phyloP scores from a whole-genome alignment of 2,329 filamentous ascomycete genomes.

The Ophiostoma sp. region DNA sequence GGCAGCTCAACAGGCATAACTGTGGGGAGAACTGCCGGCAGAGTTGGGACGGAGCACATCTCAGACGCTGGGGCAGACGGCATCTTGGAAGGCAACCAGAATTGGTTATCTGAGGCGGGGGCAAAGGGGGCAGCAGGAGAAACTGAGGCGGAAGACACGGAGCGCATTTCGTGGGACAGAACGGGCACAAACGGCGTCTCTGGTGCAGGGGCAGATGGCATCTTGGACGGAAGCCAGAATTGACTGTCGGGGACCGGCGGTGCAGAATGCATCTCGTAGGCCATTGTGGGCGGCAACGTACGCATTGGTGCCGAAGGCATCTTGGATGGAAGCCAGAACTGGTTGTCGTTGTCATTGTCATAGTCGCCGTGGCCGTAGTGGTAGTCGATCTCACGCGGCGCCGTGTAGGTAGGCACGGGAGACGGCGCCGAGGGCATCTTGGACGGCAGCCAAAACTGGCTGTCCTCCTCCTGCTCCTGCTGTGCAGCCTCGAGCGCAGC shows the following conservation, averaged over 20 bases:
- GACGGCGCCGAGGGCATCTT: not conserved
- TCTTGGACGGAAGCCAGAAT: constrained; percentile 11
- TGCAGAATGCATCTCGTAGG: not conserved
- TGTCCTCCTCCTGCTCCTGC: not conserved
- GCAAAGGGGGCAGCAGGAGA: not conserved
- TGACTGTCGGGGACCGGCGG: not conserved
- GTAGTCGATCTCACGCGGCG: not conserved
- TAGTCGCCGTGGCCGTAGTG: not conserved
- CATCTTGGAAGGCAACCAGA: constrained; percentile 5
- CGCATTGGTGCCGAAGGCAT: constrained; percentile 6
- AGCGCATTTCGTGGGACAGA: not conserved
- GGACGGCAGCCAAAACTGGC: constrained; percentile 9
- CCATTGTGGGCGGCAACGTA: not conserved
- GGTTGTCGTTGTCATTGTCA: not conserved
- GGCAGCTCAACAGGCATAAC: not conserved
- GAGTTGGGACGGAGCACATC: not conserved
- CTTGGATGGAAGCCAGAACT: constrained; percentile 10
- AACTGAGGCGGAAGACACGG: not conserved
- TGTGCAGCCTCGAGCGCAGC: not conserved
- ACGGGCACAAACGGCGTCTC: not conserved
- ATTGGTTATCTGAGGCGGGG: not conserved
- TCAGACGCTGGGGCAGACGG: not conserved
- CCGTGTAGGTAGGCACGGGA: not conserved
- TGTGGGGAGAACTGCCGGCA: not conserved
- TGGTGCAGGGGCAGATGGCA: not conserved